Evolutionary conservation across 1,284 basidiomycete genomes (phyloP).

Genomic region (Leccinum solheimii): DNA sequence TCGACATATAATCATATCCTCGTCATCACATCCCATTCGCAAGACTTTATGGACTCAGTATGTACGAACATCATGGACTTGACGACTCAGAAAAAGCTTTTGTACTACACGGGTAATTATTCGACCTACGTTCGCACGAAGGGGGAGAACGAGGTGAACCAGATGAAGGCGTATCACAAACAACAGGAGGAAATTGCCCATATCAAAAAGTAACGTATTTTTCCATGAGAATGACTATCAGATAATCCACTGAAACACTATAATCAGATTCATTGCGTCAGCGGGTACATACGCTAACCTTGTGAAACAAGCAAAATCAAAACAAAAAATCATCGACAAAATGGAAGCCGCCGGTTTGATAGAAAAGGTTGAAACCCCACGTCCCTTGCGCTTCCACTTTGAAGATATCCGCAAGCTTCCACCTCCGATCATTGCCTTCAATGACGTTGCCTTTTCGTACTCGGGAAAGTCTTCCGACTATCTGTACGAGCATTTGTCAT

Average conservation of each 20-base stretch:
- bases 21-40: slow-evolving; percentile 94
- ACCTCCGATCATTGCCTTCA: slow-evolving; percentile 96
- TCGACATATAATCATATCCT: slow-evolving; percentile 99
- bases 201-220: slow-evolving; percentile 80
- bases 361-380: slow-evolving; percentile 80
- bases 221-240: background rate
- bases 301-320: slow-evolving; percentile 98
- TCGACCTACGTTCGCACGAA: slow-evolving; percentile 95
- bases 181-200: slow-evolving; percentile 98
- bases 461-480: slow-evolving; percentile 87
- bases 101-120: slow-evolving; percentile 98
- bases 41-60: slow-evolving; percentile 97
- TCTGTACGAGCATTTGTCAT: slow-evolving; percentile 85
- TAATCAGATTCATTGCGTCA: slow-evolving; percentile 86
- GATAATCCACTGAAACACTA: slow-evolving; percentile 13
- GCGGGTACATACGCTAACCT: slow-evolving; percentile 99
- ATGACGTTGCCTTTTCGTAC: slow-evolving; percentile 93
- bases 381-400: slow-evolving; percentile 89
- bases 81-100: slow-evolving; percentile 82
- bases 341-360: slow-evolving; percentile 99
- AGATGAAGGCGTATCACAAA: slow-evolving; percentile 98
- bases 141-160: slow-evolving; percentile 97
- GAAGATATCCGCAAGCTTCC: slow-evolving; percentile 94
- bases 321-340: slow-evolving; percentile 99
- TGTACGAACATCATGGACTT: slow-evolving; percentile 99